Conservation (phyloP, 106 monocot genomes). For the Xerophyta viscosa region DNA sequence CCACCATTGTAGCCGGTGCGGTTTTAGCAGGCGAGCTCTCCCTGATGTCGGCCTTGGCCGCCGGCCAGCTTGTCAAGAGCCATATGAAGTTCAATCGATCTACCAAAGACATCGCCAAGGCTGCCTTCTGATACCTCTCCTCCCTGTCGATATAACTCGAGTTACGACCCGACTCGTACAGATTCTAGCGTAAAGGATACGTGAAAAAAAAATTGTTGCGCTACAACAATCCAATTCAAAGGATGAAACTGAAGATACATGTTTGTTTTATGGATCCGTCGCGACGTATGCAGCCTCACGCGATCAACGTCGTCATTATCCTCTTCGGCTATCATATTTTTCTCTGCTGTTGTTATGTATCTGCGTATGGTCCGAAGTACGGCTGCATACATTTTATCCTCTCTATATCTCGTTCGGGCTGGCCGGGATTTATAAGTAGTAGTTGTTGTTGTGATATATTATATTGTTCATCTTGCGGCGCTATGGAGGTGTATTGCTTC, state of each 20-base stretch:
- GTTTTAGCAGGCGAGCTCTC: conserved; percentile 83
- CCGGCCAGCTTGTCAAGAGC: conserved; percentile 78
- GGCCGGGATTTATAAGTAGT: no score
- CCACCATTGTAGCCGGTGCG: conserved; percentile 61
- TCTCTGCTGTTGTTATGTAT: background rate
- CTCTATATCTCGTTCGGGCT: no score
- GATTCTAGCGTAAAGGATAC: no score
- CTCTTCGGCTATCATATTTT: background rate
- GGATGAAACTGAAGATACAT: no score
- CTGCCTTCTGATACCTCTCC: conserved; percentile 4
- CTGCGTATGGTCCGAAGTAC: background rate
- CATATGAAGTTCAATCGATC: conserved; percentile 85
- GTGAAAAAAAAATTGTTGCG: no score
- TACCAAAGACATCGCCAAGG: conserved; percentile 48
- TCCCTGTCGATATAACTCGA: no score
- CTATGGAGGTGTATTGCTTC: no score
- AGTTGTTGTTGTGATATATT: no score
- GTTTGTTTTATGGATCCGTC: background rate
- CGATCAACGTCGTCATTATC: background rate
- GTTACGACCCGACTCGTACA: no score
- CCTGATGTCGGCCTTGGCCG: conserved; percentile 78
- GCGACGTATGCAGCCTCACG: background rate
- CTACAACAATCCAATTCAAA: background rate
- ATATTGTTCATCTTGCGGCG: no score
- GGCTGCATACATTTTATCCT: no score